Base-by-base conservation (phyloP, 495 filamentous ascomycete genomes). In the Recurvomyces mirabilis region DNA sequence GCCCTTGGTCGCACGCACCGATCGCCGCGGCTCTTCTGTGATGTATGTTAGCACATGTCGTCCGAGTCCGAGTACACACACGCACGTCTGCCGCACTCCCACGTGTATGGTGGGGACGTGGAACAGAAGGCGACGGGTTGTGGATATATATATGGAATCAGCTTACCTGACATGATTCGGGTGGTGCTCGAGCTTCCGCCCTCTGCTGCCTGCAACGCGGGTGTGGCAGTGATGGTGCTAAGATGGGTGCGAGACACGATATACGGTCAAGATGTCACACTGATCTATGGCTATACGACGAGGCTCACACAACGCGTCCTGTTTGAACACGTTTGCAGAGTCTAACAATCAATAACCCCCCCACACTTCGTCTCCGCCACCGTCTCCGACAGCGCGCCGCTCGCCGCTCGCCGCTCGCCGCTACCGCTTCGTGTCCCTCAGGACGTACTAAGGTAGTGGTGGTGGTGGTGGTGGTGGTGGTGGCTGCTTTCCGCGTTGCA, bases 1-100 rank as follows among this genome's bases (percentile, higher is more conserved):
- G 57, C 91, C 91, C 59, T 95, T 95, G 34, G 89, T 98, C 51
- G 88, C 84, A 51, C 91, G 81, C 38, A 87, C 87, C 13, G 91
- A 95, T 58, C 93, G 82, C 65, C 91, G 80, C 44, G 87, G 82
- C 72, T 94, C 88, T 41, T 84, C 82, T 82, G 67, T 28, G 41
- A 40, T 20, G 18, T 10, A 14, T 43, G 47, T 49, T 37, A 49
- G 47, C 40, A n/a, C 21, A 22, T 49, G 38, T 36, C n/a, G n/a
- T n/a, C n/a, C n/a, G n/a, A n/a, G n/a, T n/a, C n/a, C n/a, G n/a
- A n/a, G n/a, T n/a, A n/a, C n/a, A n/a, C n/a, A n/a, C n/a, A n/a
- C n/a, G n/a, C n/a, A n/a, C n/a, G n/a, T n/a, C n/a, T n/a, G n/a
- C n/a, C n/a, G n/a, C n/a, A n/a, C n/a, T n/a, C n/a, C n/a, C n/a